Conservation (phyloP, 2,329 filamentous ascomycete species). For the Fusarium tricinctum region DNA sequence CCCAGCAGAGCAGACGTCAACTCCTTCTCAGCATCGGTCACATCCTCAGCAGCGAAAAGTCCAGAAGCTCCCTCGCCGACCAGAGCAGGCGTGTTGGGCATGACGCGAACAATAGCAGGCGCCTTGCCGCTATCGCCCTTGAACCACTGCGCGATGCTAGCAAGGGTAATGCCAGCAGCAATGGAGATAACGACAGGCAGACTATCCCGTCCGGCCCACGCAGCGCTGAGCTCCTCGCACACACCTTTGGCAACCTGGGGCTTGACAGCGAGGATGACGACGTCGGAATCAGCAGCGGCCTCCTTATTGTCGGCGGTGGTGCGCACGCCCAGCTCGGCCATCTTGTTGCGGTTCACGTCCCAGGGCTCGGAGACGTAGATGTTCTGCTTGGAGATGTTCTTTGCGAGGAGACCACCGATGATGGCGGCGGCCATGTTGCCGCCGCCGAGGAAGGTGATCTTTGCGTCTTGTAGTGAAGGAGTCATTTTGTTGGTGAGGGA, state of each 20-base stretch:
- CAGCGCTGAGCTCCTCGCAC: conserved; percentile 61
- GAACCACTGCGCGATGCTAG: conserved; percentile 60
- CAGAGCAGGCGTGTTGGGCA: conserved; percentile 67
- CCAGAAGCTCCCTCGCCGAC: conserved; percentile 66
- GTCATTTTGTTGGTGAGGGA: conserved; percentile 40
- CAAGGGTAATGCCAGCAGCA: conserved; percentile 63
- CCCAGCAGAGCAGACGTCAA: conserved; percentile 59
- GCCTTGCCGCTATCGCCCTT: conserved; percentile 54
- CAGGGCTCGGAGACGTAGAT: conserved; percentile 66
- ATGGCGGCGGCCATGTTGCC: conserved; percentile 68
- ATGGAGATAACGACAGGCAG: conserved; percentile 64
- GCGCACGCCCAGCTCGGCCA: conserved; percentile 60
- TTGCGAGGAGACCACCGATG: conserved; percentile 62
- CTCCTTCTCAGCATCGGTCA: conserved; percentile 59
- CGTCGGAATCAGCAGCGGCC: conserved; percentile 59
- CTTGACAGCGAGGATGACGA: conserved; percentile 66
- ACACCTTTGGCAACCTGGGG: conserved; percentile 64
- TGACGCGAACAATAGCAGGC: conserved; percentile 64
- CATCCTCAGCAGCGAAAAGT: conserved; percentile 60
- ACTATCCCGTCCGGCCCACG: conserved; percentile 52
- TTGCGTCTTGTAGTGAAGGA: conserved; percentile 50
- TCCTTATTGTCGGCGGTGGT: conserved; percentile 63
- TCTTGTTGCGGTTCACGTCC: conserved; percentile 66
- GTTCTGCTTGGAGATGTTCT: conserved; percentile 60
- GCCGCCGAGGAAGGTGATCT: conserved; percentile 59